Evolutionary conservation across 2,329 filamentous ascomycete genomes (phyloP).

Genomic region (Atkinsonella hypoxylon): DNA sequence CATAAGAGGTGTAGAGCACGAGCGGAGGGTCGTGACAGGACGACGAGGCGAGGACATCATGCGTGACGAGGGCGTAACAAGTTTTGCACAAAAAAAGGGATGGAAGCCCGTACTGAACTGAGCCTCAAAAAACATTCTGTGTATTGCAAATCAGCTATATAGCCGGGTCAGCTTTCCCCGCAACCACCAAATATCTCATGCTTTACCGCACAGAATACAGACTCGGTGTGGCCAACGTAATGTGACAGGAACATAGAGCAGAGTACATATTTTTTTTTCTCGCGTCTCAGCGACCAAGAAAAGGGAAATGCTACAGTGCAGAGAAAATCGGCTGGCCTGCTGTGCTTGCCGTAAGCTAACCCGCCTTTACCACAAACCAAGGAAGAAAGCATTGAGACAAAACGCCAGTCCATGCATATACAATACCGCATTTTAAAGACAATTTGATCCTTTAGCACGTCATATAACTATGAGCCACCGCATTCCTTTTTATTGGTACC

Average conservation of each 20-base stretch:
- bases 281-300: not conserved
- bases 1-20: slow-evolving; percentile 46
- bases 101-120: slow-evolving; percentile 39
- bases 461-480: not conserved
- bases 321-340: not conserved
- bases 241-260: not conserved
- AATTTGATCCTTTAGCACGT: not conserved
- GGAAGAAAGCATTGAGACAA: not conserved
- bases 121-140: slow-evolving; percentile 4
- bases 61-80: slow-evolving; percentile 45
- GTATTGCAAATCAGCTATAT: not conserved
- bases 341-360: not conserved
- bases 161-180: not conserved
- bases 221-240: not conserved
- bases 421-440: slow-evolving; percentile 4
- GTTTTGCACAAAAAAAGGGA: slow-evolving; percentile 44
- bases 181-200: not conserved
- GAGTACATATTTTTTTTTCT: not conserved
- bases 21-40: slow-evolving; percentile 57
- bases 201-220: not conserved
- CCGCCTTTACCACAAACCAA: not conserved
- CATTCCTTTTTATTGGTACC: not conserved
- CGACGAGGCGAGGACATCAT: slow-evolving; percentile 47
- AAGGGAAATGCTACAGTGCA: not conserved
- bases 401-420: slow-evolving; percentile 21